Evolutionary conservation across 495 filamentous ascomycete genomes (phyloP).

Genomic region (Staphylotrichum longicolle): DNA sequence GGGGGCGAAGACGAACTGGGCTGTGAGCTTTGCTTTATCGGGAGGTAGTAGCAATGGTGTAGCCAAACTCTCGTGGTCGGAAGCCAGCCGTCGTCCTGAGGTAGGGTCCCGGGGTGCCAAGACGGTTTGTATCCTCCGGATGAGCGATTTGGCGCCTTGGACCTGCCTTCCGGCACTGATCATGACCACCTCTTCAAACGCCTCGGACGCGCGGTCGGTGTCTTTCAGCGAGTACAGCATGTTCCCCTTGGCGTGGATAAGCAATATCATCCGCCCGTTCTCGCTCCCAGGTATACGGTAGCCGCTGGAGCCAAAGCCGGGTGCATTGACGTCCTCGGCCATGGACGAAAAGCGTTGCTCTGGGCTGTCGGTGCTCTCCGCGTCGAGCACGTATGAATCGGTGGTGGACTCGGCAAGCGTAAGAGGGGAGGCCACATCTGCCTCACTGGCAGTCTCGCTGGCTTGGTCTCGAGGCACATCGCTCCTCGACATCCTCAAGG

Average conservation of each 20-base stretch:
- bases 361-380: conserved; percentile 29
- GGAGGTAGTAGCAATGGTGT: conserved; percentile 73
- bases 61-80: conserved; percentile 18
- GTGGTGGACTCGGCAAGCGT: conserved; percentile 22
- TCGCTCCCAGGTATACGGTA: conserved; percentile 84
- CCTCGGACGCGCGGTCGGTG: conserved; percentile 75
- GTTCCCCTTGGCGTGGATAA: conserved; percentile 96
- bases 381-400: conserved; percentile 27
- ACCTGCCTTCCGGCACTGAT: conserved; percentile 75
- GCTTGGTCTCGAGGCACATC: conserved; percentile 17
- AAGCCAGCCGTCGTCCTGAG: conserved; percentile 29
- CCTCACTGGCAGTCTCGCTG: conserved; percentile 27
- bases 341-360: conserved; percentile 22
- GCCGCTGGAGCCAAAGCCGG: conserved; percentile 77
- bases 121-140: conserved; percentile 74
- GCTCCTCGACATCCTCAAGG: conserved; percentile 53
- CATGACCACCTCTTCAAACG: conserved; percentile 93
- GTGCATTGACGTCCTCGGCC: conserved; percentile 50
- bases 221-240: conserved; percentile 94
- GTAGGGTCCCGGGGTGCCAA: conserved; percentile 49
- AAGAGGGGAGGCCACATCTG: conserved; percentile 24
- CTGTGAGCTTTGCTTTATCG: conserved; percentile 78
- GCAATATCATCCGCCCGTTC: conserved; percentile 87
- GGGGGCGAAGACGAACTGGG: conserved; percentile 75
- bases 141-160: conserved; percentile 73